A percentile compares a stretch with the other conserved stretches of the same genome.
Conservation (phyloP, 768 basidiomycete species). For the Daedaleopsis sinensis region DNA sequence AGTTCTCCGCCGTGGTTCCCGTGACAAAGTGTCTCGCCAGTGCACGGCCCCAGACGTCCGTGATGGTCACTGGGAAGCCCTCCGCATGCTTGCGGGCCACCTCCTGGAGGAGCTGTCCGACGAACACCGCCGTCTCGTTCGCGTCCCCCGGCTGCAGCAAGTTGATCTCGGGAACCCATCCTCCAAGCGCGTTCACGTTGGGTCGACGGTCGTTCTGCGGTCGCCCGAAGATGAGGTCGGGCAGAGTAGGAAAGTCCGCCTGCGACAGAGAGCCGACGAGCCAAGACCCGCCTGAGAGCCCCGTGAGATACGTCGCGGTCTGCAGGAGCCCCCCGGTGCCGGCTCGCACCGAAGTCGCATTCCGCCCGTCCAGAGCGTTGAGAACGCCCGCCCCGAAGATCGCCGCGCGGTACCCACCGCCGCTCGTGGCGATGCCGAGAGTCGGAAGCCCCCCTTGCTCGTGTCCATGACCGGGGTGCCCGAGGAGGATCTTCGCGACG, state of each 20-base stretch:
- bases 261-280: conserved; percentile 61
- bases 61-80: conserved; percentile 38
- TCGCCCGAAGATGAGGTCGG: conserved; percentile 61
- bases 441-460: conserved; percentile 32
- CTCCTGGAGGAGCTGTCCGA: conserved; percentile 60
- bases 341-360: conserved; percentile 40
- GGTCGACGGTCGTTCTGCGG: conserved; percentile 46
- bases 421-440: conserved; percentile 54
- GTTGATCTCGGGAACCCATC: conserved; percentile 47
- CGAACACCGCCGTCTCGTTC: conserved; percentile 56
- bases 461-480: conserved; percentile 5
- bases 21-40: conserved; percentile 77
- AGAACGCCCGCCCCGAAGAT: conserved; percentile 55
- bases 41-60: conserved; percentile 66
- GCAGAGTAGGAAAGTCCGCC: conserved; percentile 62
- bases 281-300: conserved; percentile 68
- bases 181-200: conserved; percentile 53
- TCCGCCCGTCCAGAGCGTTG: conserved; percentile 52
- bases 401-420: conserved; percentile 61
- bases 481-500: conserved; percentile 34
- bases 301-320: conserved; percentile 53
- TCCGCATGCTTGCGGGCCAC: conserved; percentile 51
- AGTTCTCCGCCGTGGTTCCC: conserved; percentile 58
- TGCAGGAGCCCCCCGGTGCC: conserved; percentile 58
- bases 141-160: conserved; percentile 45